These are phyloP conservation scores for Striga asiatica DNA, from an alignment of 257 asterid species.

Conservation along the genomic window DNA sequence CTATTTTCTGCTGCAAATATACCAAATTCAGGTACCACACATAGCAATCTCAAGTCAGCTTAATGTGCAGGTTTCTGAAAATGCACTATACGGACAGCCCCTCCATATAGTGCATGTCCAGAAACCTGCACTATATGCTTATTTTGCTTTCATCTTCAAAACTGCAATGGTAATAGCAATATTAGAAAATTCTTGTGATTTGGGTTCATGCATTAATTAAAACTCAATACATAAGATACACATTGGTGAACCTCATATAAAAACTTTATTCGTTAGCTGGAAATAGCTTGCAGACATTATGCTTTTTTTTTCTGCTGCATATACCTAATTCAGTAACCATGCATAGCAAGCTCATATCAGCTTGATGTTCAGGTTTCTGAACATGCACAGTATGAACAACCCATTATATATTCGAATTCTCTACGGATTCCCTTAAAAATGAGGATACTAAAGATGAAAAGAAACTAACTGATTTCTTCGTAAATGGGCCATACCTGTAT, in stretches of 20 bases:
- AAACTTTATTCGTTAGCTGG: not conserved
- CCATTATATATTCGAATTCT: not conserved
- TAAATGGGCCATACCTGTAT: conserved; percentile 44
- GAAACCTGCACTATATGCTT: too few relatives aligned
- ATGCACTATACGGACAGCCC: too few relatives aligned
- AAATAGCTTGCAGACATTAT: not conserved
- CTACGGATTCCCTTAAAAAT: not conserved
- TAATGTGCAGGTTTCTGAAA: too few relatives aligned
- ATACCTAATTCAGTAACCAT: not conserved
- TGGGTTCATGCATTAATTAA: not conserved
- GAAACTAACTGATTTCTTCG: not conserved
- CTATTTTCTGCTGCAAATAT: too few relatives aligned
- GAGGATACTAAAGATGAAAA: not conserved
- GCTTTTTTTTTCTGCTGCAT: not conserved
- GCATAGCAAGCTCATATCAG: not conserved
- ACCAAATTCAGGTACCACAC: too few relatives aligned
- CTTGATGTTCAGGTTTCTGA: not conserved
- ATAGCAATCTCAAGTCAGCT: too few relatives aligned
- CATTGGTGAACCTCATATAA: not conserved
- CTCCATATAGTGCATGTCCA: too few relatives aligned
- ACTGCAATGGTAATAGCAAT: not conserved
- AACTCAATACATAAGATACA: not conserved
- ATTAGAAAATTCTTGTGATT: not conserved
- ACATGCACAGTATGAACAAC: not conserved
- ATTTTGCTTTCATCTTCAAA: not conserved